Evolutionary conservation across 495 filamentous ascomycete genomes (phyloP), one percentile per base, ranked within the genome.

Genomic region (Wilcoxina mikolae): DNA sequence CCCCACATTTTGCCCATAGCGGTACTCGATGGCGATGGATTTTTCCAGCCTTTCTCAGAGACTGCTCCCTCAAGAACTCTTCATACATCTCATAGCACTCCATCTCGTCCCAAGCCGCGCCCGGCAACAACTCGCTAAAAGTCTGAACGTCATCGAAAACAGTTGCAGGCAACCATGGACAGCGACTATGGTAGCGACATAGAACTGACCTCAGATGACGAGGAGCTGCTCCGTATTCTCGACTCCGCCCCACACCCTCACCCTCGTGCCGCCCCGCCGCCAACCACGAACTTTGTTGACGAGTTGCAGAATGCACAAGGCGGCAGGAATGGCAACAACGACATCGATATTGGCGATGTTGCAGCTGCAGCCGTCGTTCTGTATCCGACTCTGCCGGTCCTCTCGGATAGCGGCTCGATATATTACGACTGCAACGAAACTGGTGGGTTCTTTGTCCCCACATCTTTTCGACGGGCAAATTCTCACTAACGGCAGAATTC

Each of bases 141-240:
- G n/a, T n/a, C n/a, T n/a, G n/a, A n/a, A n/a, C n/a, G n/a, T n/a
- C n/a, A n/a, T n/a, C n/a, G n/a, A n/a, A n/a, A n/a, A n/a, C n/a
- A n/a, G n/a, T n/a, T n/a, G n/a, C n/a, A n/a, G n/a, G n/a, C n/a
- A n/a, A n/a, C n/a, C n/a, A n/a, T n/a, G n/a, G n/a, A 39, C 35
- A 5, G 35, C 60, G 69, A 68, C 57, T 65, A 62, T 65, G 64
- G 59, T 62, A 74, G 58, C 62, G 70, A 62, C 64, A 74, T 64
- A 33, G 54, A 64, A 18, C 38, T 64, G 22, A 33, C 51, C 9
- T 38, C 42, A 18, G 39, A 33, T 22, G 43, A 56, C 49, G 49
- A 52, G 12, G 41, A 54, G 23, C 60, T 64, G n/a, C 61, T 64
- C 26, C 55, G 12, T 2, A 28, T 52, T 7, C 20, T 33, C 24